Evolutionary conservation across 1,139 yeast species (phyloP).

Genomic region (Nadsonia commutata): DNA sequence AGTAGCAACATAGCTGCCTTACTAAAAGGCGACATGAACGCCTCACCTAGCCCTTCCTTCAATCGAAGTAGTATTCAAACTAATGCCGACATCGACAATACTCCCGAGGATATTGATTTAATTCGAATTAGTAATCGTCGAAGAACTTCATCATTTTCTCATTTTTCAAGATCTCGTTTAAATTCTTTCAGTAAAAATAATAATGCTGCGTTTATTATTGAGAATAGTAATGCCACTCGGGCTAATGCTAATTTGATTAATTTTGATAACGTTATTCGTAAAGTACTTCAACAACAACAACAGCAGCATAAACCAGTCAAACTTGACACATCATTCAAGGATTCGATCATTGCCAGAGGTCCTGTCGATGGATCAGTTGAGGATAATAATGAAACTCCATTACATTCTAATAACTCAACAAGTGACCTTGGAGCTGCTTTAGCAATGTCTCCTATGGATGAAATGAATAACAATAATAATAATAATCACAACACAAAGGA

Average conservation of each 20-base stretch:
- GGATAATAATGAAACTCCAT: not conserved
- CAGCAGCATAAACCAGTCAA: not conserved
- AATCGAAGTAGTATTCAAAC: not conserved
- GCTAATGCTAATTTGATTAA: not conserved
- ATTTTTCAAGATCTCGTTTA: not conserved
- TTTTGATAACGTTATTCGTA: not conserved
- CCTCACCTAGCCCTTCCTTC: not conserved
- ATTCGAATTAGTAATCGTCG: not conserved
- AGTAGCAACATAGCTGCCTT: not conserved
- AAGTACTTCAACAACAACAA: not conserved
- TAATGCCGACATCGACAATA: not conserved
- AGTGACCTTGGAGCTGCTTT: not conserved
- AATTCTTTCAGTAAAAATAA: not conserved
- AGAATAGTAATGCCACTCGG: not conserved
- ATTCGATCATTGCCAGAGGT: not conserved
- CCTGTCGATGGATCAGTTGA: not conserved
- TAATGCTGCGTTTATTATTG: not conserved
- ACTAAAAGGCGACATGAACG: not conserved
- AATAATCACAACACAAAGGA: not conserved
- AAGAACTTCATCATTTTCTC: not conserved
- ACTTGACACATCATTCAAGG: not conserved
- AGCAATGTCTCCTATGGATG: not conserved
- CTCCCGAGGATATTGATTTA: not conserved
- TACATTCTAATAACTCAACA: not conserved
- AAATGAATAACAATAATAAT: not conserved